A percentile compares a stretch with the other conserved stretches of the same genome.
Evolutionary conservation across 2,329 filamentous ascomycete species (phyloP).

Genomic region (Ophioceras dolichostomum): DNA sequence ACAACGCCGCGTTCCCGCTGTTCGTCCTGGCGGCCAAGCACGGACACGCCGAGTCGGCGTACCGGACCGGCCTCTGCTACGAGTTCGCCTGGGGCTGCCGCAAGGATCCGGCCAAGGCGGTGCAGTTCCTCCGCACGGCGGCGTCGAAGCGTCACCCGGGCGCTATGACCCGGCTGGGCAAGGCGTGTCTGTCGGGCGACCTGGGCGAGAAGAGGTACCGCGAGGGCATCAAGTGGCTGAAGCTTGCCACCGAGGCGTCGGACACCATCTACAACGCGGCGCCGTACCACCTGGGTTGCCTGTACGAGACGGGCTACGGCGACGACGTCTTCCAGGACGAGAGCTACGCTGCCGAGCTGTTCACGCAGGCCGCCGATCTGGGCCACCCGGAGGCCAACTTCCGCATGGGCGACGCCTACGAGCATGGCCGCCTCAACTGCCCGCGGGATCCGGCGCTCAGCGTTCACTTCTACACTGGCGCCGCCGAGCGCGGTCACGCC

Average conservation of each 20-base stretch:
- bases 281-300: slow-evolving; percentile 75
- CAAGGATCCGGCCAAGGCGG: slow-evolving; percentile 80
- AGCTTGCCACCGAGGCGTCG: slow-evolving; percentile 79
- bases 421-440: slow-evolving; percentile 79
- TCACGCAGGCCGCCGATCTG: slow-evolving; percentile 86
- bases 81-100: slow-evolving; percentile 97
- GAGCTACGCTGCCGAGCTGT: slow-evolving; percentile 81
- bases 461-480: slow-evolving; percentile 93
- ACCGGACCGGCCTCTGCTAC: slow-evolving; percentile 87
- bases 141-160: slow-evolving; percentile 92
- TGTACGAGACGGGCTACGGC: slow-evolving; percentile 90
- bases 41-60: slow-evolving; percentile 91
- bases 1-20: slow-evolving; percentile 81
- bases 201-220: slow-evolving; percentile 78
- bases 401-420: slow-evolving; percentile 91
- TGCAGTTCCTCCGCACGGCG: slow-evolving; percentile 82
- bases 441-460: slow-evolving; percentile 85
- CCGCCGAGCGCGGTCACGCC: slow-evolving; percentile 72
- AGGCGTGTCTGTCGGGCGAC: slow-evolving; percentile 81
- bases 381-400: slow-evolving; percentile 79
- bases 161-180: slow-evolving; percentile 83
- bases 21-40: slow-evolving; percentile 93
- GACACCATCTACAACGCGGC: slow-evolving; percentile 87
- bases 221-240: slow-evolving; percentile 93
- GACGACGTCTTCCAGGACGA: slow-evolving; percentile 90